Percentiles rank a stretch among this genome's conserved stretches.
Evolutionary conservation across 1,284 basidiomycete genomes (phyloP).

Genomic region (Calocybe gambosa): DNA sequence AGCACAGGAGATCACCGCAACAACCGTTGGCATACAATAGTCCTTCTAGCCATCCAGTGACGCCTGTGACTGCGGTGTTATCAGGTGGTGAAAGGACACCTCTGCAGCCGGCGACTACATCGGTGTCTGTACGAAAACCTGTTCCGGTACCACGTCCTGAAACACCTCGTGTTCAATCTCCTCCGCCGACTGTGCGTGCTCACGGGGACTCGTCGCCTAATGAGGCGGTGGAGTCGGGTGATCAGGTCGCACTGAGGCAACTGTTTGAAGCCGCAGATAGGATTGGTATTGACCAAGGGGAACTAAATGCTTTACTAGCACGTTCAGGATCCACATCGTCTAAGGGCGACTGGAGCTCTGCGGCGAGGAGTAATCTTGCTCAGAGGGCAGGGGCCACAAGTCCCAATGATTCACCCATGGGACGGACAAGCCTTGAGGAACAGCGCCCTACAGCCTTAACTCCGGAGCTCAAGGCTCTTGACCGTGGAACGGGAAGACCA

Average conservation of each 20-base stretch:
- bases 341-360: constrained; percentile 38
- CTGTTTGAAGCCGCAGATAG: constrained; percentile 69
- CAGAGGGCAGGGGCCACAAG: constrained; percentile 19
- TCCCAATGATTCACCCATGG: constrained; percentile 15
- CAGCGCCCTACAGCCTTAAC: constrained; percentile 16
- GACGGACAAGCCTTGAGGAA: constrained; percentile 13
- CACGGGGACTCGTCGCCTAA: constrained; percentile 13
- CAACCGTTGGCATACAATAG: not conserved
- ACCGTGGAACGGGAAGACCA: constrained; percentile 22
- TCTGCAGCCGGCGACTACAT: constrained; percentile 9
- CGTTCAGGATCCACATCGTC: constrained; percentile 66
- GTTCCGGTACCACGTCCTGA: constrained; percentile 20
- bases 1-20: constrained; percentile 16
- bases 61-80: constrained; percentile 8
- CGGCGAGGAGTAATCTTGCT: constrained; percentile 40
- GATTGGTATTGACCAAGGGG: constrained; percentile 66
- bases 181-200: constrained; percentile 12
- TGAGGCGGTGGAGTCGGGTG: constrained; percentile 19
- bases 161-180: constrained; percentile 15
- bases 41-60: not conserved
- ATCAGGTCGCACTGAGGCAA: constrained; percentile 49
- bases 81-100: constrained; percentile 17
- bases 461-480: constrained; percentile 21
- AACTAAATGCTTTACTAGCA: constrained; percentile 60
- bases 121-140: constrained; percentile 12